phyloP scores from a whole-genome alignment of 2,329 filamentous ascomycete species.

The Ophiocordyceps camponoti-saundersi region DNA sequence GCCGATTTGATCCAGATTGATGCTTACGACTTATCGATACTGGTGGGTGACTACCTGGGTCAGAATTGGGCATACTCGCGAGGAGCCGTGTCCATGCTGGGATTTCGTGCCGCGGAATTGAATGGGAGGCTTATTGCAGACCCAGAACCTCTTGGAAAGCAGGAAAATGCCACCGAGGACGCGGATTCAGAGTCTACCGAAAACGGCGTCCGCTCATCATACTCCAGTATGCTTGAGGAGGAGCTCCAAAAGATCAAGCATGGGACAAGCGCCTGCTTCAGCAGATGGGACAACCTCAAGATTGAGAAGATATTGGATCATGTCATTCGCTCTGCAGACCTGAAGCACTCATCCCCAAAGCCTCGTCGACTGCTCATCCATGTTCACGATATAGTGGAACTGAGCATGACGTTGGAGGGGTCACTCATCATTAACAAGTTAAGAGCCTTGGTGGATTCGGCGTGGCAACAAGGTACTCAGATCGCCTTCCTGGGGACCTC shows the following conservation, averaged over 20 bases:
- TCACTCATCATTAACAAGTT: constrained; percentile 52
- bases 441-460: constrained; percentile 51
- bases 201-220: constrained; percentile 11
- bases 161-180: constrained; percentile 17
- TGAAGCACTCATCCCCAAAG: constrained; percentile 13
- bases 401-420: constrained; percentile 54
- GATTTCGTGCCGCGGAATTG: constrained; percentile 36
- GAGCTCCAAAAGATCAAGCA: constrained; percentile 26
- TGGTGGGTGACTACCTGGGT: constrained; percentile 54
- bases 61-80: constrained; percentile 34
- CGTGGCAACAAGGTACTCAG: constrained; percentile 52
- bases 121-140: constrained; percentile 34
- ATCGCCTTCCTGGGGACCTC: constrained; percentile 72
- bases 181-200: constrained; percentile 14
- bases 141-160: constrained; percentile 17
- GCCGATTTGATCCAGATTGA: constrained; percentile 54
- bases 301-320: constrained; percentile 38
- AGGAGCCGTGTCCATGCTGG: constrained; percentile 34
- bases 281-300: constrained; percentile 45
- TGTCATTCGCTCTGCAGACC: constrained; percentile 31
- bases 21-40: constrained; percentile 50
- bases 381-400: constrained; percentile 64
- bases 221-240: constrained; percentile 18
- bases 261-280: constrained; percentile 18
- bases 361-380: constrained; percentile 51